Evolutionary conservation across 78 protist genomes (phyloP), one percentile per base, ranked within the genome.

Genomic region (Speleostelium caveatum): DNA sequence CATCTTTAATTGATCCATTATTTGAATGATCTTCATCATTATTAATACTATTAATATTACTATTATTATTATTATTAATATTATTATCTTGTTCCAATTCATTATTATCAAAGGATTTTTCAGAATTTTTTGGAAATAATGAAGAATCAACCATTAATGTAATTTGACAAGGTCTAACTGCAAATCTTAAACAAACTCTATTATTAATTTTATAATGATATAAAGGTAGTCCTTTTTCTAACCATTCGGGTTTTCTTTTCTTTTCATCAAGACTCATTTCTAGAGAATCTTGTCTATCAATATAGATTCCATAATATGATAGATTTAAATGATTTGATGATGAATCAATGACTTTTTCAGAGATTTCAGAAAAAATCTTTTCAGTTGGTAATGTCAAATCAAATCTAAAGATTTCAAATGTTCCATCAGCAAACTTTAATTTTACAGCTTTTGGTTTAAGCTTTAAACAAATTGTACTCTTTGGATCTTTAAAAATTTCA

Each of bases 351-450:
- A 83, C 91, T 63, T 83, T 83, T 42, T 83, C 91, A 1, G 91
- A 83, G 3, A 83, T 83, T 39, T 83, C 91, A 39, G 24, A 39
- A 21, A 83, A 83, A 30, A 83, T 83, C 62, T 69, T 69, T 66
- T 83, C 91, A 17, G 91, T 83, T 1, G 67, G 79, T 0, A n/a
- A 32, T 79, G 59, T 83, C 26, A 83, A 16, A 45, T 83, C 79
- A 12, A 83, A 60, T 33, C 72, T 22, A 28, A 83, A 53, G 28
- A 55, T 59, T 74, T 83, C 91, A 19, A 42, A 83, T 12, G 72
- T 60, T 30, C 74, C 91, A 60, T 83, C 91, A 1, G 91, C 91
- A 83, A 83, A 83, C 58, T 83, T 83, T 36, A 83, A 60, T 58
- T 83, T 83, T 12, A 83, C 91, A 35, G 36, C 41, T 39, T 83